Base-by-base conservation (phyloP, 495 filamentous ascomycete genomes). In the Podospora fimiseda region DNA sequence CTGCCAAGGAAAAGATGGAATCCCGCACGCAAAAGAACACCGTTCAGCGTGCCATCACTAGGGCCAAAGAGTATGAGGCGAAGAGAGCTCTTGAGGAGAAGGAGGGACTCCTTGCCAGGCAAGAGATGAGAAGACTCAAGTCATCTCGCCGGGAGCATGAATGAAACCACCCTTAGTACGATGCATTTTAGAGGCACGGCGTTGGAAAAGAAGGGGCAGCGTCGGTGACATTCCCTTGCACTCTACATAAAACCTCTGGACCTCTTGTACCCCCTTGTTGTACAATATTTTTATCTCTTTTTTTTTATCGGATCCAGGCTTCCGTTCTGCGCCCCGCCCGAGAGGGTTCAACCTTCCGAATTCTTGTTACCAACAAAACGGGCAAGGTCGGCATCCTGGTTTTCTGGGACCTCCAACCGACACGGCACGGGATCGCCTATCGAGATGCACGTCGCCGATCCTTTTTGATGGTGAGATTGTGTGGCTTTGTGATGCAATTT, bases 51-150 rank as follows among this genome's bases (percentile, higher is more conserved):
- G 55, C 61, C 9, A 43, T 58, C 30, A 63, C 67, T 57, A 61
- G 65, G 51, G 70, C 68, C 2, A 30, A 72, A 43, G 68, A 61
- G 24, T 77, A 79, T 60, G 74, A 81, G 61, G 61, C 70, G 55
- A 74, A 70, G 62, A 64, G 70, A 23, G 67, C 66, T 18, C 54
- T 61, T 24, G 71, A 77, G 60, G 69, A 78, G 51, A 69, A 65
- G 54, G 68, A 74, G 62, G 63, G 62, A 46, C 30, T 51, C 3
- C 27, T 57, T 46, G 59, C 65, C 15, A 65, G 67, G 42, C 65
- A 66, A 53, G 61, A 72, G 43, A 59, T 56, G 19, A 27, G 44
- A 41, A 63, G 62, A 33, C 45, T 47, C 3, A 19, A 16, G 40
- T 56, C 58, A 48, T 41, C 42, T 8, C 51, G 23, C 24, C 53